Base-by-base conservation (phyloP, 2,329 filamentous ascomycete genomes). In the Polychaeton citri region DNA sequence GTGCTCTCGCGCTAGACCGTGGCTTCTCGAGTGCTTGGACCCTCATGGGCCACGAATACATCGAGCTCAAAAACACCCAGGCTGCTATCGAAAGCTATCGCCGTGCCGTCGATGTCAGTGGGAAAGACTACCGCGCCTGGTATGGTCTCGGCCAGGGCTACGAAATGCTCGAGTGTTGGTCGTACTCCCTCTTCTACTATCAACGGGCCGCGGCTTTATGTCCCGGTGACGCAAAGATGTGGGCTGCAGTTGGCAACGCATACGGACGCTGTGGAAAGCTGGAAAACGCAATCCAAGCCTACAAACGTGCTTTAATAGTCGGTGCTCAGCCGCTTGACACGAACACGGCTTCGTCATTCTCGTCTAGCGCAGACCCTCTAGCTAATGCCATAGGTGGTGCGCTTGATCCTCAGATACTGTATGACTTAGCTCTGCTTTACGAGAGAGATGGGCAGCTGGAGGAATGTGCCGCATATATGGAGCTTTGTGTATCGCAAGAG, bases 141-240 rank as follows among this genome's bases (percentile, higher is more conserved):
- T 96, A 98, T 54, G 90, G 90, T 21, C 69, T 98, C 0, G 90
- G 90, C 1, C 88, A 96, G 57, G 92, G 90, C 2, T 98, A 98
- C 53, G 90, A 98, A 58, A 82, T 98, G 47, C 72, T 98, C 6
- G 90, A 98, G 60, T 95, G 95, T 85, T 84, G 94, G 54, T 86
- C 87, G 30, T 98, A 98, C 57, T 87, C 88, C 1, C 64, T 98
- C 1, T 96, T 90, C 72, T 98, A 98, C 61, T 95, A 94, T 64
- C 92, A 96, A 54, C 85, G 90, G 38, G 90, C 90, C 0, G 88
- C 88, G 1, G 84, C 86, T 0, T 67, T 98, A 2, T 76, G 87
- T n/a, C 86, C 88, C 0, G 95, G 88, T 69, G 90, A 98, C 49
- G 84, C 87, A 0, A 96, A 96, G 60, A 93, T 98, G 83, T 98